Conservation (phyloP, 208 protist genomes). For the Leishmania aethiopica region DNA sequence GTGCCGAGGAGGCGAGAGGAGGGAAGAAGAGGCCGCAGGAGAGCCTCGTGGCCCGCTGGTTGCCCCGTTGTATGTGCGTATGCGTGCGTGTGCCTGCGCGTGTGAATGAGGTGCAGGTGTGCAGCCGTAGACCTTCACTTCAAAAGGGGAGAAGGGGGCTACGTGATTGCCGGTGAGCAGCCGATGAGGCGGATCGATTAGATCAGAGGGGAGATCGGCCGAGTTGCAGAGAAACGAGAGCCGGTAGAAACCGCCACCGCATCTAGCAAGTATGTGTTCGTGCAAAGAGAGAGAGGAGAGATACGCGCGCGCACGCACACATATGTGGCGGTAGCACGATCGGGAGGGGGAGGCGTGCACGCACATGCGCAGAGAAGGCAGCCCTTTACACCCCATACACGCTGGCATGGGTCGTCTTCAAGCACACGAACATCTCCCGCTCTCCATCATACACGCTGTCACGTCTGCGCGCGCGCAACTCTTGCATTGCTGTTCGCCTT, state of each 20-base stretch:
- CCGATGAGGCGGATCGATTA: neutral
- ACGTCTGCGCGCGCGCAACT: neutral
- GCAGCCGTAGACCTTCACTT: neutral
- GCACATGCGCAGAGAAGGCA: neutral
- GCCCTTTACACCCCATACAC: neutral
- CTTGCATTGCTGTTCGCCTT: no score
- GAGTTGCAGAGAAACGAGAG: neutral
- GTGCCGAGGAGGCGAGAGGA: neutral
- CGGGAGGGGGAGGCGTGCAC: neutral
- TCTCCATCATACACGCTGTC: neutral
- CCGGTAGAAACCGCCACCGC: neutral
- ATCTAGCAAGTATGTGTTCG: neutral
- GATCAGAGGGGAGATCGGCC: neutral
- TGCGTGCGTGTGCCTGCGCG: neutral
- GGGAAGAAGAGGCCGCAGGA: neutral
- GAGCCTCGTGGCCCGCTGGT: neutral
- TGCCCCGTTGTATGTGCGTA: neutral
- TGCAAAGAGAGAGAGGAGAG: neutral
- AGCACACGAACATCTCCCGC: neutral
- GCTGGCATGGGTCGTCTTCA: neutral
- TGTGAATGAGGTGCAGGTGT: neutral
- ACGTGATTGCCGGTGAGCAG: neutral
- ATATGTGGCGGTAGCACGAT: neutral
- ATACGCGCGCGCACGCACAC: no score
- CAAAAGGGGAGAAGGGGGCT: neutral